Conservation (phyloP, 129 eudicot species). For the Saposhnikovia divaricata region DNA sequence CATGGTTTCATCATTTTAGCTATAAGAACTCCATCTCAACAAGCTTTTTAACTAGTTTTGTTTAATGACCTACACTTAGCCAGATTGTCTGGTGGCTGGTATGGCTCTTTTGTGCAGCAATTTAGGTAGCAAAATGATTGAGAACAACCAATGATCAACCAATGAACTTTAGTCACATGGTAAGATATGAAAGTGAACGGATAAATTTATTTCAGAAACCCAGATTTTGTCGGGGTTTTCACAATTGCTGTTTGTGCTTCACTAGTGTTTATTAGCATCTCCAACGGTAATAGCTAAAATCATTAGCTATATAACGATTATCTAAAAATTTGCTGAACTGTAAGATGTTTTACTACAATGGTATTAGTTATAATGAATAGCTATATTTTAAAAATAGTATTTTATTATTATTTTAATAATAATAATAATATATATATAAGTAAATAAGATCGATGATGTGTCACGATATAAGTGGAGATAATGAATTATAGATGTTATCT, state of each 20-base stretch:
- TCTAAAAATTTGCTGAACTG: too few species aligned
- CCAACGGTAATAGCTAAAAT: too few species aligned
- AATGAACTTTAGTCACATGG: slow-evolving; percentile 7
- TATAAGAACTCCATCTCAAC: not conserved
- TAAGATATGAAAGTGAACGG: slow-evolving; percentile 7
- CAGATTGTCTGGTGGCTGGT: slow-evolving; percentile 38
- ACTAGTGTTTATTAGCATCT: slow-evolving; percentile 18
- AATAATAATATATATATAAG: too few species aligned
- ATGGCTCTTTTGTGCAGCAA: slow-evolving; percentile 15
- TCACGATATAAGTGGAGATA: too few species aligned
- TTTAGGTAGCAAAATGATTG: slow-evolving; percentile 44
- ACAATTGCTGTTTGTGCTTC: slow-evolving; percentile 33
- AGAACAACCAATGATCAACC: slow-evolving; percentile 24
- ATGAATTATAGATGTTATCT: too few species aligned
- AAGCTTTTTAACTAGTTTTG: not conserved
- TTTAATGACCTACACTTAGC: slow-evolving; percentile 8
- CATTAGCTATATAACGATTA: too few species aligned
- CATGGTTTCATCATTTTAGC: slow-evolving; percentile 43
- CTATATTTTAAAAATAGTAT: too few species aligned
- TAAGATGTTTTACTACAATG: too few species aligned
- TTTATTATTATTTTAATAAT: too few species aligned
- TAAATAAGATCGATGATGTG: too few species aligned
- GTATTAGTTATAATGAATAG: too few species aligned
- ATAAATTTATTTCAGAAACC: not conserved
- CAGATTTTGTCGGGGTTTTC: slow-evolving; percentile 24